Base-by-base conservation (phyloP, 495 filamentous ascomycete species). In the Parmelia sp. region DNA sequence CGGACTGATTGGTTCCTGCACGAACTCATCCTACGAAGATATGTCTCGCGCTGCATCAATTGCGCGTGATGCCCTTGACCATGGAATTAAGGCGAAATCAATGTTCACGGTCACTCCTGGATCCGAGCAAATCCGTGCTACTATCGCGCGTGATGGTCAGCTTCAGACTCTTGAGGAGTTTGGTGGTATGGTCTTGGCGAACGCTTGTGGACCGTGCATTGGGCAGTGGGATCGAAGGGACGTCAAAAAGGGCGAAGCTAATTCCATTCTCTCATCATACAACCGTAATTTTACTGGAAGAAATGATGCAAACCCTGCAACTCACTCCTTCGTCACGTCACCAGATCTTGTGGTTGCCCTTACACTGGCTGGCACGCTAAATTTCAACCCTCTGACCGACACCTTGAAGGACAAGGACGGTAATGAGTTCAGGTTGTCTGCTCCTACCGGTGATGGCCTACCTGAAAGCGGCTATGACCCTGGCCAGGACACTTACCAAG, bases 281-380 rank as follows among this genome's bases (percentile, higher is more conserved):
- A 96, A 96, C 86, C 91, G 94, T 79, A 99, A 99, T 86, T 99
- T 99, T 83, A 97, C 93, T 70, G 94, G 94, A 69, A 92, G 94
- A 78, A 98, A 98, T 79, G 94, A 98, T 71, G 94, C 93, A 70
- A 99, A 99, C 84, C 95, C 94, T 49, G 92, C 94, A 58, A 99
- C 94, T 65, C 94, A 97, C 81, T 89, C 93, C 66, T 99, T 99
- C 78, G 95, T 99, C 70, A 88, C 94, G 71, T 97, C 95, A n/a
- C 94, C 94, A 67, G 94, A 99, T 78, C 82, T 99, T 58, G 92
- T 96, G 63, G 68, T 73, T 25, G 94, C 94, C 69, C 79, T 98
- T 84, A 87, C 88, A 68, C 82, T 96, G 74, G 94, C 94, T 65
- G 94, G 94, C 69, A 84, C 86, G 62, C 85, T 97, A 64, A 90